phyloP scores from a whole-genome alignment of 768 basidiomycete species.

The Mycena floridula region DNA sequence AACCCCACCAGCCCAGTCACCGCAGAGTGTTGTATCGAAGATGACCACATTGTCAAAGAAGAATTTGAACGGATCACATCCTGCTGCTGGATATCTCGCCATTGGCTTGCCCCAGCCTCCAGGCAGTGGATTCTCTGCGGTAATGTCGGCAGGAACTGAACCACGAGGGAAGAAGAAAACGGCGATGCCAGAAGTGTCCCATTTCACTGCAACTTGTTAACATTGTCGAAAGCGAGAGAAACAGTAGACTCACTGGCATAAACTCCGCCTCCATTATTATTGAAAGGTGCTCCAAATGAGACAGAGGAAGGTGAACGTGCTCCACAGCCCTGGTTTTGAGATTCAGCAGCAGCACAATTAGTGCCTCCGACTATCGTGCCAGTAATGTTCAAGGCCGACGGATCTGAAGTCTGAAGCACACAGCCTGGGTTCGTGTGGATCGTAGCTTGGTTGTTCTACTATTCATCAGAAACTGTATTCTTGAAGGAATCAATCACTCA shows the following conservation, averaged over 20 bases:
- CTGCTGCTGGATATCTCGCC: constrained; percentile 71
- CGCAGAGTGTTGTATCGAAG: constrained; percentile 85
- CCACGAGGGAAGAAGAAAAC: constrained; percentile 79
- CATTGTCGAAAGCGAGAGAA: constrained; percentile 1
- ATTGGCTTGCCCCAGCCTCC: constrained; percentile 69
- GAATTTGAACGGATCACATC: constrained; percentile 72
- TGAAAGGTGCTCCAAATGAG: constrained; percentile 85
- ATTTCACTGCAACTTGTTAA: constrained; percentile 47
- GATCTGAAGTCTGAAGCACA: constrained; percentile 43
- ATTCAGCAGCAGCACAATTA: constrained; percentile 65
- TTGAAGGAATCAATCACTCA: no score
- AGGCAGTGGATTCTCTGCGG: constrained; percentile 66
- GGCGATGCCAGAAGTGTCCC: constrained; percentile 70
- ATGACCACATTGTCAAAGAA: constrained; percentile 75
- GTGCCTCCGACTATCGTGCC: constrained; percentile 64
- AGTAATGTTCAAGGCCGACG: constrained; percentile 45
- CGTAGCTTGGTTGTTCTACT: constrained; percentile 58
- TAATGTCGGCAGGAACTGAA: constrained; percentile 73
- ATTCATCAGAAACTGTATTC: no score
- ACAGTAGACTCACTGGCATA: constrained; percentile 68
- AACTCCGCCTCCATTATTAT: constrained; percentile 78
- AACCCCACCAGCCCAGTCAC: constrained; percentile 84
- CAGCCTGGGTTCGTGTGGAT: constrained; percentile 77
- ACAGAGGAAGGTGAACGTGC: constrained; percentile 51
- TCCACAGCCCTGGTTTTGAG: constrained; percentile 79